Percentiles rank a stretch among this genome's conserved stretches.
These are phyloP conservation scores for Seminavis robusta DNA, from an alignment of 108 stramenopile species.

Conservation along the genomic window DNA sequence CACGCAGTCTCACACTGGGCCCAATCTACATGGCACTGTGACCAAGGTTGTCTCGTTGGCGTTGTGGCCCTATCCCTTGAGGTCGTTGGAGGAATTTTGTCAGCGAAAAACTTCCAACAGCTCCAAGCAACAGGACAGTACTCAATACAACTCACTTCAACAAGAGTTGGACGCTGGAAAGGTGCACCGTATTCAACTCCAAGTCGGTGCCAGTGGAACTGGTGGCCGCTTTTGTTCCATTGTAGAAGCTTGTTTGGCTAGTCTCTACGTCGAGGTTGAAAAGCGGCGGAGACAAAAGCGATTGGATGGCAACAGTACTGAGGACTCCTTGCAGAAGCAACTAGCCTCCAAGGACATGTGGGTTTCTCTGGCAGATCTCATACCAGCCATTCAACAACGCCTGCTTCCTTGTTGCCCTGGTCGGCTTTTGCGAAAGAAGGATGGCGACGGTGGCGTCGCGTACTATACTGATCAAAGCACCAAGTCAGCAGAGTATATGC, in stretches of 20 bases:
- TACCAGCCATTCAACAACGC: conserved; percentile 17
- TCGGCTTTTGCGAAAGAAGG: neutral
- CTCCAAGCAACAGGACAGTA: conserved; percentile 1
- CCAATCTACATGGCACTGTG: conserved; percentile 13
- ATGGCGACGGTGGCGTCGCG: conserved; percentile 18
- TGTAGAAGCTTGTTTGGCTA: conserved; percentile 27
- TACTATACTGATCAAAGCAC: conserved; percentile 13
- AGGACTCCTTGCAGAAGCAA: conserved; percentile 5
- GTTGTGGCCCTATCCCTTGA: conserved; percentile 18
- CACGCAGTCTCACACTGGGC: conserved; percentile 11
- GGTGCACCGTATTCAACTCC: too few relatives aligned
- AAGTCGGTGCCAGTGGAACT: too few relatives aligned
- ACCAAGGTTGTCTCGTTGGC: conserved; percentile 11
- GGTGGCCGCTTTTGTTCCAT: conserved; percentile 11
- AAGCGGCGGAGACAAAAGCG: neutral
- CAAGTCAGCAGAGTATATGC: conserved; percentile 21
- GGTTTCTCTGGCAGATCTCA: conserved; percentile 16
- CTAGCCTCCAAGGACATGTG: too few relatives aligned
- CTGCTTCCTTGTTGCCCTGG: conserved; percentile 7
- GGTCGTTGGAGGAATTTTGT: conserved; percentile 23
- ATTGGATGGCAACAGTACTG: too few relatives aligned
- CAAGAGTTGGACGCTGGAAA: too few relatives aligned
- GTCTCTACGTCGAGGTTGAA: conserved; percentile 3
- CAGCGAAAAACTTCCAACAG: too few relatives aligned
- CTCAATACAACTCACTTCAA: too few relatives aligned